These are phyloP conservation scores for Trametes sp. DNA, from an alignment of 1,284 basidiomycete genomes.

Conservation along the genomic window DNA sequence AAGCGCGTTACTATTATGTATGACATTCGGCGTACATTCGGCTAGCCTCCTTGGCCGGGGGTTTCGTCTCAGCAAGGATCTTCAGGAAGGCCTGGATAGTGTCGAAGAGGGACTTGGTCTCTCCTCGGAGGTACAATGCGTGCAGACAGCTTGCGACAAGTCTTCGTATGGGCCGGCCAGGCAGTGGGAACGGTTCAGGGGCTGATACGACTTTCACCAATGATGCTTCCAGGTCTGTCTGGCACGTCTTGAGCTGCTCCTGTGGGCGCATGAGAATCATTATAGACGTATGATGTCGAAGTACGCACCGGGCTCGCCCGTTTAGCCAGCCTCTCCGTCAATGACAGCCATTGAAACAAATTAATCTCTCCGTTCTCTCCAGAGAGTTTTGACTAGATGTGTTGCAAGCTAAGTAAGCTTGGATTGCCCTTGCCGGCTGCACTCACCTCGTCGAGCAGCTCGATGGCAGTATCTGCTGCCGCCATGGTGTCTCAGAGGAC, in stretches of 20 bases:
- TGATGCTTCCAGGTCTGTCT: slow-evolving; percentile 65
- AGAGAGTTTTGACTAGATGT: slow-evolving; percentile 64
- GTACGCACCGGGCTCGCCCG: slow-evolving; percentile 56
- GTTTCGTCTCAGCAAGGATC: slow-evolving; percentile 76
- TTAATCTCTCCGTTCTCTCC: slow-evolving; percentile 84
- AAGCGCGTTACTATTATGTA: background rate
- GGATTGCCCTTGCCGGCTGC: too few species aligned
- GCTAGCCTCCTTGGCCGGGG: slow-evolving; percentile 63
- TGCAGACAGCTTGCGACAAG: slow-evolving; percentile 83
- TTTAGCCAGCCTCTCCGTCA: slow-evolving; percentile 66
- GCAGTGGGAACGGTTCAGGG: slow-evolving; percentile 70
- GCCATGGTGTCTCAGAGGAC: slow-evolving; percentile 13
- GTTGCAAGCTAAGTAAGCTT: background rate
- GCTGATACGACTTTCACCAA: slow-evolving; percentile 72
- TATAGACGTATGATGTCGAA: slow-evolving; percentile 10
- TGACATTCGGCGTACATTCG: slow-evolving; percentile 43
- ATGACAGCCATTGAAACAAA: slow-evolving; percentile 83
- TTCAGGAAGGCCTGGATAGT: slow-evolving; percentile 83
- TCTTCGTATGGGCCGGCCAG: slow-evolving; percentile 87
- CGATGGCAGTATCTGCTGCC: slow-evolving; percentile 23
- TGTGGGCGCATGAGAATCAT: slow-evolving; percentile 38
- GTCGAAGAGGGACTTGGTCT: slow-evolving; percentile 88
- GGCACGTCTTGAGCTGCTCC: slow-evolving; percentile 71
- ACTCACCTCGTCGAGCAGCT: slow-evolving; percentile 29
- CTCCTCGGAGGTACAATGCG: slow-evolving; percentile 81